Evolutionary conservation across 306 rosid species (phyloP), one percentile per base, ranked within the genome.

Genomic region (Trifolium pratense): DNA sequence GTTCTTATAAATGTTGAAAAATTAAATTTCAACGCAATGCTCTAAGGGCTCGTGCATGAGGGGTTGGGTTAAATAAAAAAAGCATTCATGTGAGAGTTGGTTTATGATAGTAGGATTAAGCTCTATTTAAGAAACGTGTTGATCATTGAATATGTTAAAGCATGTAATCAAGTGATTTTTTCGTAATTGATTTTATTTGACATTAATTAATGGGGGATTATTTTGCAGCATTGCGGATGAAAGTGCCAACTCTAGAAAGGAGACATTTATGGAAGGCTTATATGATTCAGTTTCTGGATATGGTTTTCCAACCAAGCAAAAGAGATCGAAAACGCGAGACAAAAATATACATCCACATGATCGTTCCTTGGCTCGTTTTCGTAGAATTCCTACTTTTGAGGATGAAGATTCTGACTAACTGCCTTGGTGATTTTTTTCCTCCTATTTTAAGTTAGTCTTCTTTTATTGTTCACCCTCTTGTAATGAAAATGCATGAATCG

Each of bases 191-290:
- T n/a, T 75, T 14, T n/a, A 58, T 45, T 45, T 42, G 3, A 70
- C 25, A n/a, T 73, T 68, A 3, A 36, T 58, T 25, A 36, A 1
- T 8, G 39, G 59, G 39, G 79, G 42, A 18, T 75, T 63, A 32
- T 79, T 53, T 66, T 83, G 78, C 92, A 93, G 98, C 34, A 78
- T 84, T 60, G 58, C 26, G 42, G 73, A 80, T 64, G 96, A 88
- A 83, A 81, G 17, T 70, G 78, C 43, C 53, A 85, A 76, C 71
- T 32, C 80, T 46, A 88, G 81, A 53, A 90, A 84, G 79, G 87
- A 91, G 20, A 83, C 87, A 89, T 75, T 80, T 83, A 80, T 88
- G 91, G 98, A 97, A 53, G 75, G 81, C 83, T 84, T 94, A 64
- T 82, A 80, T 56, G 89, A 85, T 72, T 87, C 97, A 26, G 79